Percentiles rank a stretch among this genome's conserved stretches.
Conservation (phyloP, 225 moss, liverwort and hornwort genomes). For the Pseudisothecium myosuroides region DNA sequence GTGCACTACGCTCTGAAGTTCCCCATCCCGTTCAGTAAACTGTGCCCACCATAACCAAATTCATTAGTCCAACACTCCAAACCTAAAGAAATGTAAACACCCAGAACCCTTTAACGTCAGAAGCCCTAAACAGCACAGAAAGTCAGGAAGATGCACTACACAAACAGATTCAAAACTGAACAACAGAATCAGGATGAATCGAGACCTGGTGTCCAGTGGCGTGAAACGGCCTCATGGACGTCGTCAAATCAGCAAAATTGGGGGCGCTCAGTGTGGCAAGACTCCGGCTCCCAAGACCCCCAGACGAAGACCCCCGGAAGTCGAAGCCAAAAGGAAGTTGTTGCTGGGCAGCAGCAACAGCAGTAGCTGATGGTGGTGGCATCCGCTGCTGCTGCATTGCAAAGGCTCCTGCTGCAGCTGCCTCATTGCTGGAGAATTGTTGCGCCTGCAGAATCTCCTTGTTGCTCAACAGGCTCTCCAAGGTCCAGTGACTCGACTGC, state of each 20-base stretch:
- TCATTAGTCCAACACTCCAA: not conserved
- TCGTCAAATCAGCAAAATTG: not conserved
- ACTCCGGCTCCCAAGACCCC: not conserved
- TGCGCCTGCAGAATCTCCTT: conserved; percentile 15
- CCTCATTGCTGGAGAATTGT: not conserved
- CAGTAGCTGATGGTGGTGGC: not conserved
- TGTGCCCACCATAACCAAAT: not conserved
- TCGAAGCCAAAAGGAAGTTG: not conserved
- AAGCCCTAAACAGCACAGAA: not conserved
- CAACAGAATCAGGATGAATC: not conserved
- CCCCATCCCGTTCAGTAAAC: conserved; percentile 15
- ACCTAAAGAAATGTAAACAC: not conserved
- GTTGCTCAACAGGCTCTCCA: conserved; percentile 19
- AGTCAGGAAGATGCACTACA: no score
- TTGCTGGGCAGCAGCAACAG: not conserved
- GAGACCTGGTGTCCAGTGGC: conserved; percentile 5
- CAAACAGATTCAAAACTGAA: not conserved
- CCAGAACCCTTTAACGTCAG: not conserved
- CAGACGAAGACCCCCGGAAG: not conserved
- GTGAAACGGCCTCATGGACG: not conserved
- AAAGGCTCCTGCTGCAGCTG: not conserved
- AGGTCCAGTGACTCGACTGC: not conserved
- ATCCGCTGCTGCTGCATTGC: not conserved
- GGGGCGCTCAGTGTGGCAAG: not conserved
- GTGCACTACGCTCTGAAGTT: conserved; percentile 32